Conservation (phyloP, 179 eudicot genomes). For the Silene noctiflora region DNA sequence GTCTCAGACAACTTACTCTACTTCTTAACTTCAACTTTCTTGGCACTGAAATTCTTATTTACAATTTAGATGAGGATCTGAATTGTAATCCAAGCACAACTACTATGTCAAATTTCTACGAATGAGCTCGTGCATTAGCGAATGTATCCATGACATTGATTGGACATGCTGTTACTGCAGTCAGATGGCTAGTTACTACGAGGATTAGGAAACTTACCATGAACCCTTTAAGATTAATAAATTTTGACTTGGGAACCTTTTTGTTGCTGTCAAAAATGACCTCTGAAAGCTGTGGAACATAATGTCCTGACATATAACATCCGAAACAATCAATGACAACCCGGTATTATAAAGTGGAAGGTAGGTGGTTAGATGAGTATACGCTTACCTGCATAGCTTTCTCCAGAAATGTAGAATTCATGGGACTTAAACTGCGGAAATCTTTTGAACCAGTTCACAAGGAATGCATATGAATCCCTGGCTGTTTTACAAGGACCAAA, state of each 20-base stretch:
- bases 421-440: conserved; percentile 77
- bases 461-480: conserved; percentile 61
- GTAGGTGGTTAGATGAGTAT: neutral
- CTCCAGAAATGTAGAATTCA: conserved; percentile 82
- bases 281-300: conserved; percentile 83
- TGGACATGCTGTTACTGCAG: too few species aligned
- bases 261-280: conserved; percentile 54
- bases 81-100: too few species aligned
- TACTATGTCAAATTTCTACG: too few species aligned
- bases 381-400: conserved; percentile 89
- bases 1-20: neutral
- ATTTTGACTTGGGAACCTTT: conserved; percentile 41
- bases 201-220: conserved; percentile 41
- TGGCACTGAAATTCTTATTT: too few species aligned
- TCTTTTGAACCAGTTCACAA: conserved; percentile 68
- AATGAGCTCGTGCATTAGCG: too few species aligned
- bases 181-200: too few species aligned
- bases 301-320: conserved; percentile 52
- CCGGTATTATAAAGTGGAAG: neutral
- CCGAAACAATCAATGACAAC: neutral
- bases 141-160: too few species aligned
- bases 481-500: conserved; percentile 38
- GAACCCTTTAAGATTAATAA: conserved; percentile 69
- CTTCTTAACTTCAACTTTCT: too few species aligned
- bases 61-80: too few species aligned